Conservation (phyloP, 192 early-diverging fungal species). For the Coemansia sp. region DNA sequence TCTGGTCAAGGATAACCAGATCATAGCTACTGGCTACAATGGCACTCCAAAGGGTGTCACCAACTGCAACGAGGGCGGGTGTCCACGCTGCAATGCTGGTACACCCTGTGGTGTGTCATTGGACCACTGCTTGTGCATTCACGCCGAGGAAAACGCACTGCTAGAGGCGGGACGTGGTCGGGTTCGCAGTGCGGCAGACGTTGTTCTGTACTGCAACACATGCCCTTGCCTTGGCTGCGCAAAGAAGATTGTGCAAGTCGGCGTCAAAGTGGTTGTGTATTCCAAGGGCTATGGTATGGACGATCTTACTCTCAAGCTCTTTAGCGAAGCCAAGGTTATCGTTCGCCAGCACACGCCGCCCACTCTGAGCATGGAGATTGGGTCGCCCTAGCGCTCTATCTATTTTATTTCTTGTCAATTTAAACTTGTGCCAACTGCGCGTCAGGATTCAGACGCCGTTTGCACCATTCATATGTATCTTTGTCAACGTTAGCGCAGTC, state of each 20-base stretch:
- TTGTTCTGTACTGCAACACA: constrained; percentile 94
- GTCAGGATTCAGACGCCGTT: constrained; percentile 18
- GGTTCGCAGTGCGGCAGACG: constrained; percentile 60
- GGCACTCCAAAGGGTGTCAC: constrained; percentile 88
- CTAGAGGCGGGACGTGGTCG: constrained; percentile 94
- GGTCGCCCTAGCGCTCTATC: constrained; percentile 19
- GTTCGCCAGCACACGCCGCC: constrained; percentile 77
- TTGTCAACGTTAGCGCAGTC: constrained; percentile 6
- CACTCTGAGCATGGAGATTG: constrained; percentile 56
- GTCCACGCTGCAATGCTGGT: constrained; percentile 87
- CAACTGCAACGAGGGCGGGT: constrained; percentile 97
- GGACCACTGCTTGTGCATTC: constrained; percentile 92
- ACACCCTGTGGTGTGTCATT: constrained; percentile 73
- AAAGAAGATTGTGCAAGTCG: constrained; percentile 94
- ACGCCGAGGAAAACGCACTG: constrained; percentile 98
- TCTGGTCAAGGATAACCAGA: constrained; percentile 78
- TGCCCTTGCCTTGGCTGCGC: constrained; percentile 88
- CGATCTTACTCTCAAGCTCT: constrained; percentile 74
- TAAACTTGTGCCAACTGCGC: constrained; percentile 4
- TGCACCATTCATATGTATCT: constrained; percentile 36
- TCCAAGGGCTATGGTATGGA: constrained; percentile 94
- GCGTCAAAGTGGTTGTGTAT: constrained; percentile 91
- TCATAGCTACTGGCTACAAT: constrained; percentile 99
- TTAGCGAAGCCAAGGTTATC: constrained; percentile 78
- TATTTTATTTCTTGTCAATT: too few species aligned